A percentile compares a stretch with the other conserved stretches of the same genome.
Evolutionary conservation across 176 grass and related monocot genomes (phyloP).

Genomic region (Tillandsia leiboldiana): DNA sequence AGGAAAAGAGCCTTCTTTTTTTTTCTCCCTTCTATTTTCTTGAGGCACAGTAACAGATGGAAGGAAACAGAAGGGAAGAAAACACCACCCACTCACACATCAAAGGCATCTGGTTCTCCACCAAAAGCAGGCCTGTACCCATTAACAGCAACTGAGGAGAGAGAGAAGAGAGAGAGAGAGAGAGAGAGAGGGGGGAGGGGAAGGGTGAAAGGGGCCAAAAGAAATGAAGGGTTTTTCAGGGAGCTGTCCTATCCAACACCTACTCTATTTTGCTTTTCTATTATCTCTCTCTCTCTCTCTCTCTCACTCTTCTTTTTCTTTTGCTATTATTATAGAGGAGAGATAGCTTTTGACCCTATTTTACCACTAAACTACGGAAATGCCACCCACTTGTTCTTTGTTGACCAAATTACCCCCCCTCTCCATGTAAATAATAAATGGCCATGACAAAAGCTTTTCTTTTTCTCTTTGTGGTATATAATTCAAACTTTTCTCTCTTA

Average conservation of each 20-base stretch:
- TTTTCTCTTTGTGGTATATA: no score
- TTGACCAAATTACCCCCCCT: background rate
- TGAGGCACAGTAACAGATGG: slow-evolving; percentile 11
- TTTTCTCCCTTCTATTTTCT: background rate
- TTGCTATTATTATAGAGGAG: background rate
- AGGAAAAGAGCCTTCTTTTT: background rate
- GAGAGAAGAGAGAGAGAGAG: slow-evolving; percentile 12
- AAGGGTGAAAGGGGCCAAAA: background rate
- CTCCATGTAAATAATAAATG: background rate
- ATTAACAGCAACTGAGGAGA: slow-evolving; percentile 43
- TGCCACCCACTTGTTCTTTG: background rate
- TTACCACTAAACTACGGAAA: slow-evolving; percentile 16
- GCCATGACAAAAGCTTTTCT: background rate
- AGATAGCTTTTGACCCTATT: background rate
- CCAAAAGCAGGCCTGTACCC: slow-evolving; percentile 54
- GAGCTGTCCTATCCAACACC: slow-evolving; percentile 68
- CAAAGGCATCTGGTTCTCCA: slow-evolving; percentile 92
- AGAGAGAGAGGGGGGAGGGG: slow-evolving; percentile 8
- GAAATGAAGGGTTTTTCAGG: slow-evolving; percentile 15
- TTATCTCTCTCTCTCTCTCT: slow-evolving; percentile 14
- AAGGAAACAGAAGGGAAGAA: slow-evolving; percentile 28
- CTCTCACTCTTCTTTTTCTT: slow-evolving; percentile 5
- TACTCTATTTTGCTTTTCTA: slow-evolving; percentile 20
- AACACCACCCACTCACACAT: slow-evolving; percentile 76
- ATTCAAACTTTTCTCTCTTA: no score